Evolutionary conservation across 805 yeast species (phyloP), one percentile per base, ranked within the genome.

Genomic region (Pichia nanzhaoensis): DNA sequence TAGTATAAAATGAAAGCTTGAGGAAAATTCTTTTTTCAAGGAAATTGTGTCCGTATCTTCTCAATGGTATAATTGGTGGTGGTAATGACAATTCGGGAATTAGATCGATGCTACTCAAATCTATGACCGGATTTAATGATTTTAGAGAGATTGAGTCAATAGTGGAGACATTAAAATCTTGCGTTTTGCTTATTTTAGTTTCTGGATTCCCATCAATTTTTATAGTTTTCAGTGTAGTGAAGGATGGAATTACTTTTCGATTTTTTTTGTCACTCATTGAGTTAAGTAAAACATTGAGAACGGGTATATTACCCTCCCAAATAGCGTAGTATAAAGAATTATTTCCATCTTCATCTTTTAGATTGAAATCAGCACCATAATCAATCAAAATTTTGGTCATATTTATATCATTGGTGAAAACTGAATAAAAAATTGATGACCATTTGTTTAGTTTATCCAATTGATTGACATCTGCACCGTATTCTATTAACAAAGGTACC

Each of bases 31-130:
- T 88, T 60, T 85, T 86, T 59, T 93, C 98, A 57, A 93, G 67
- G 68, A 89, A 93, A 61, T 88, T 93, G 64, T 93, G 99, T 14
- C 99, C 99, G 60, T 93, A 93, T 55, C 95, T 78, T 56, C 96
- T 74, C 44, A 93, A 68, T 0, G 99, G 99, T 41, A 93, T 79
- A 44, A 93, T 87, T 3, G 99, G 99, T 1, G 99, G 99, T 0
- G 99, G 99, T 47, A 93, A 70, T 19, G 89, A 78, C 40, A 93
- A 73, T 55, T 88, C 96, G 0, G 99, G 98, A 44, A 93, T 91
- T 16, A 80, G 73, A 52, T 88, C 95, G 7, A 77, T 67, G 43
- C 71, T 75, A 24, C 51, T 55, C n/a, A 54, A 42, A 18, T 56
- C 62, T 4, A 57, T 35, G 2, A 20, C 39, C 10, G 43, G 37